Percentiles rank a stretch among this genome's conserved stretches.
phyloP scores from a whole-genome alignment of 2,329 filamentous ascomycete genomes.

The Colletotrichum shisoi region DNA sequence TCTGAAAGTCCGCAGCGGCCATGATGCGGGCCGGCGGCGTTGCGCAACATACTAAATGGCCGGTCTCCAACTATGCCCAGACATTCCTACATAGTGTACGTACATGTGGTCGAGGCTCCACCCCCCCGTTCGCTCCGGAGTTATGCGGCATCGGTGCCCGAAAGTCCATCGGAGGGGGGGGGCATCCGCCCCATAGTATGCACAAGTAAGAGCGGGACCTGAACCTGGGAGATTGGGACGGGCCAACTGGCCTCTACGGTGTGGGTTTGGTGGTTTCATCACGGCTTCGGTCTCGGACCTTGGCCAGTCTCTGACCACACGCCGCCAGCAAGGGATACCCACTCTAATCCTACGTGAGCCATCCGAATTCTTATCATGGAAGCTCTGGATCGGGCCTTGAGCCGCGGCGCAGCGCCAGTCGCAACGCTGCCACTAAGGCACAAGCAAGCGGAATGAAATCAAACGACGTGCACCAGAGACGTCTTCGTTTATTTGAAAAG shows the following conservation, averaged over 20 bases:
- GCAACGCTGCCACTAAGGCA: too few relatives aligned
- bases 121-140: slow-evolving; percentile 9
- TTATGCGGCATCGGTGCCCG: slow-evolving; percentile 4
- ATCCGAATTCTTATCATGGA: not conserved
- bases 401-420: too few relatives aligned
- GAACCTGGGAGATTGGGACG: not conserved
- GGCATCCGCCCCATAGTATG: not conserved
- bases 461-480: not conserved
- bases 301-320: slow-evolving; percentile 15
- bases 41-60: slow-evolving; percentile 9
- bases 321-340: slow-evolving; percentile 16
- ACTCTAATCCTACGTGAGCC: not conserved
- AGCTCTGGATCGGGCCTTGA: too few relatives aligned
- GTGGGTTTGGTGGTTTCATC: slow-evolving; percentile 6
- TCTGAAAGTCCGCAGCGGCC: slow-evolving; percentile 23
- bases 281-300: slow-evolving; percentile 26
- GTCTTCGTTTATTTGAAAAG: slow-evolving; percentile 3
- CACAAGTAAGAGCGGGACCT: not conserved
- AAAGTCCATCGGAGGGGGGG: not conserved
- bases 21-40: slow-evolving; percentile 32
- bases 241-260: slow-evolving; percentile 6
- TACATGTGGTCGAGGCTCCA: too few relatives aligned
- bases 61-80: slow-evolving; percentile 18
- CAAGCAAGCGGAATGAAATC: not conserved
- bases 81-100: slow-evolving; percentile 1